Evolutionary conservation across 768 basidiomycete species (phyloP), one percentile per base, ranked within the genome.

Genomic region (Panaeolus cyanescens): DNA sequence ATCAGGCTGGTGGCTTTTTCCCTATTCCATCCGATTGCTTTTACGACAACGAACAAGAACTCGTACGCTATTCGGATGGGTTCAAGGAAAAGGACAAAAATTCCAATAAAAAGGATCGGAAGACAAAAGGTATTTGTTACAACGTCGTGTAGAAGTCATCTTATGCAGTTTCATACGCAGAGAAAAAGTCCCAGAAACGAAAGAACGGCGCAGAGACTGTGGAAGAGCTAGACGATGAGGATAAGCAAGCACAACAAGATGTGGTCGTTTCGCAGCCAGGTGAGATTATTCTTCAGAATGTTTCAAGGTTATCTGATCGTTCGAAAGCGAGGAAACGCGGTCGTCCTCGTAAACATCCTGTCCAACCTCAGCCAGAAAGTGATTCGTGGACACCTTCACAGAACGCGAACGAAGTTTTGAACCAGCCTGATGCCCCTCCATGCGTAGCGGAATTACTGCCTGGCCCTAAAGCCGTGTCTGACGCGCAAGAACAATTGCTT

Each of bases 1-100:
- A 75, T 8, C 66, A 76, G 31, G 80, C 80, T 15, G 89, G 89
- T 10, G 84, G 79, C 22, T 93, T 91, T 68, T 64, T 77, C 13
- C 64, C 73, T 1, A 62, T 83, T 17, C 71, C 79, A n/a, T 65
- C 77, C 3, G 72, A 71, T 3, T 67, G 77, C n/a, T 93, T 93
- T 70, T 94, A 87, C 65, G 65, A 77, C 12, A 74, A 79, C 55
- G 71, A 76, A 13, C 69, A 60, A 5, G 78, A 73, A 10, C 73
- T 90, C 32, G 61, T 71, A 40, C 68, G 66, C 17, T 84, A 83
- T 62, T 80, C 86, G 63, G 84, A 89, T 65, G 68, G 74, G 7
- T 83, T 83, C 72, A 83, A 80, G 64, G 74, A 71, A 33, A 68
- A 67, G 17, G 68, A 74, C 32, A 73, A 71, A 54, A 54, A 58